phyloP scores from a whole-genome alignment of 2,329 filamentous ascomycete genomes.

The Corinectria fuckeliana region DNA sequence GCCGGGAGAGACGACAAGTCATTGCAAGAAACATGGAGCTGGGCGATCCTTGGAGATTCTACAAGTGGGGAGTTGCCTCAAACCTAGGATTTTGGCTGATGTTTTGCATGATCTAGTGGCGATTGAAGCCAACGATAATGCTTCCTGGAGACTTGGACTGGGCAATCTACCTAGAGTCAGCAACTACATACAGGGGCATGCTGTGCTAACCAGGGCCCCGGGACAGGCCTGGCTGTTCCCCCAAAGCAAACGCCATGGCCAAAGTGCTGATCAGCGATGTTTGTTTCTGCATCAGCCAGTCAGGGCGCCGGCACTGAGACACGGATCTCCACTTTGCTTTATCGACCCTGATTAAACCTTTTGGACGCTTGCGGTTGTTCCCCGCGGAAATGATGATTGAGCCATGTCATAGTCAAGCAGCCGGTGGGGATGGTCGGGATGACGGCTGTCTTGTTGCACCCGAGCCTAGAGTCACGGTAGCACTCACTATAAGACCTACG shows the following conservation, averaged over 20 bases:
- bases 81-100: neutral
- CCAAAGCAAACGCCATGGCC: slow-evolving; percentile 17
- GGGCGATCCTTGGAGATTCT: neutral
- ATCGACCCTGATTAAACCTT: neutral
- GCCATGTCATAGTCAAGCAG: neutral
- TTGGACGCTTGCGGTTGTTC: neutral
- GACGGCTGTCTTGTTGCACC: slow-evolving; percentile 16
- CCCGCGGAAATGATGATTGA: neutral
- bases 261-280: slow-evolving; percentile 10
- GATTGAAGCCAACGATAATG: neutral
- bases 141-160: neutral
- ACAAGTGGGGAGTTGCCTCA: neutral
- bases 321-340: slow-evolving; percentile 10
- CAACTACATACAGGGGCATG: neutral
- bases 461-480: slow-evolving; percentile 13
- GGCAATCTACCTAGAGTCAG: no score
- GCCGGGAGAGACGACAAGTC: neutral
- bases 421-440: slow-evolving; percentile 10
- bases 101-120: slow-evolving; percentile 1
- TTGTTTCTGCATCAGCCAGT: slow-evolving; percentile 14
- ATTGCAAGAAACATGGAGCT: neutral
- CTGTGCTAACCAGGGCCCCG: slow-evolving; percentile 14
- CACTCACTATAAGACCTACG: slow-evolving; percentile 8
- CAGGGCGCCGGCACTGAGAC: slow-evolving; percentile 1
- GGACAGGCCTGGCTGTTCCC: slow-evolving; percentile 8